These are phyloP conservation scores for Bremia lactucae DNA, from an alignment of 352 stramenopile species.

Conservation along the genomic window DNA sequence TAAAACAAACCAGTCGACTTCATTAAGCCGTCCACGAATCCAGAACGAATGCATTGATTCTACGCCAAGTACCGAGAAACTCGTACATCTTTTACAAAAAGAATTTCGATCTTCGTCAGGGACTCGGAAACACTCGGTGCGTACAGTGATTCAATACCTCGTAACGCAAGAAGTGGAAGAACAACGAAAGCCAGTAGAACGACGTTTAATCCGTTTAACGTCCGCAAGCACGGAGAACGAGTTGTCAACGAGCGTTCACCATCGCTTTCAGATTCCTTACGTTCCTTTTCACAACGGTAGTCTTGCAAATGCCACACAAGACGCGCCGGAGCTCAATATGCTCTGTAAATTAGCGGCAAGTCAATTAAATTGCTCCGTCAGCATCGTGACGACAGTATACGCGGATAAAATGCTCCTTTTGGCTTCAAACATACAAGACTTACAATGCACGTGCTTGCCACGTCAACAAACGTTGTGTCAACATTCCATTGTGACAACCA, in stretches of 20 bases:
- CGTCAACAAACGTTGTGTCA: conserved; percentile 49
- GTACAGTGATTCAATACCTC: conserved; percentile 39
- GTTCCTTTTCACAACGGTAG: conserved; percentile 26
- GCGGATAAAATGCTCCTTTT: conserved; percentile 32
- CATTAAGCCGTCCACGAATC: no score
- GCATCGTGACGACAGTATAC: conserved; percentile 44
- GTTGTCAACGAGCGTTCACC: no score
- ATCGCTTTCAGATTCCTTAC: conserved; percentile 6
- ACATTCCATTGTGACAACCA: conserved; percentile 47
- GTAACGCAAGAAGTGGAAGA: conserved; percentile 21
- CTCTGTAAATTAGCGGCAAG: conserved; percentile 37
- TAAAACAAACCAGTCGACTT: no score
- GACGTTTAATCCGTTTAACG: conserved; percentile 7
- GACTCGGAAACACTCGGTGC: conserved; percentile 24
- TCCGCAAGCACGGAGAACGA: conserved; percentile 14
- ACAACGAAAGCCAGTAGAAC: conserved; percentile 2
- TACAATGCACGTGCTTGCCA: conserved; percentile 21
- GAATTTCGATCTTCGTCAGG: conserved; percentile 15
- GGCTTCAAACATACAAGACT: conserved; percentile 16
- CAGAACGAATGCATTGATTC: no score
- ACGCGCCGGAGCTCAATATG: conserved; percentile 43
- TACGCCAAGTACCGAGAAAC: conserved; percentile 13
- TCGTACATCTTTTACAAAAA: conserved; percentile 13
- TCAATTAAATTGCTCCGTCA: conserved; percentile 43
- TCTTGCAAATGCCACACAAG: conserved; percentile 30